A percentile compares a stretch with the other conserved stretches of the same genome.
phyloP scores from a whole-genome alignment of 306 rosid species.

The Crataegus laevigata region DNA sequence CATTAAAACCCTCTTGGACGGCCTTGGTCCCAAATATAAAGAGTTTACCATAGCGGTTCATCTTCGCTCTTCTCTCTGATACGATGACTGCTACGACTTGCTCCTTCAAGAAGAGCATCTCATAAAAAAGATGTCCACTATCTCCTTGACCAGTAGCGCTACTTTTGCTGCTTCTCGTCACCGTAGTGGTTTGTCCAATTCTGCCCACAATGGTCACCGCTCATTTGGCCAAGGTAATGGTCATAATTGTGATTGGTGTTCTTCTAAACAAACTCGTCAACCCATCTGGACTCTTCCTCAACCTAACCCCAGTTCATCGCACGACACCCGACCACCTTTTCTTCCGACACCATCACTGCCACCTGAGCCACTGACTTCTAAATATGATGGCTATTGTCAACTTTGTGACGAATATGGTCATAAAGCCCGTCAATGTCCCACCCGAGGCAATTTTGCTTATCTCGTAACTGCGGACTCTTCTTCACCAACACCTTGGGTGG shows the following conservation, averaged over 20 bases:
- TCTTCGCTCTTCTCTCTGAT: neutral
- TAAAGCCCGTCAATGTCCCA: neutral
- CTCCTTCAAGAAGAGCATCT: neutral
- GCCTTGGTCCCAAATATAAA: neutral
- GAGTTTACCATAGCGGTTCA: neutral
- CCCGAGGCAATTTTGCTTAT: neutral
- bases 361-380: neutral
- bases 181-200: neutral
- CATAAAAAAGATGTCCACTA: neutral
- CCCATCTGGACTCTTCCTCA: no score
- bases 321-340: neutral
- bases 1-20: neutral
- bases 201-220: neutral
- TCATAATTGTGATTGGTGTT: neutral
- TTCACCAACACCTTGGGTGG: neutral
- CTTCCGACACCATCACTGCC: fast-evolving
- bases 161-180: neutral
- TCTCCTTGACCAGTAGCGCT: neutral
- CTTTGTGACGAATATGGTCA: neutral
- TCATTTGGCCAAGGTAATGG: no score
- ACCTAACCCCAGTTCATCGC: no score
- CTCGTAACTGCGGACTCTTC: neutral
- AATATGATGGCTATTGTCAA: neutral
- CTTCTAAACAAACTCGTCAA: no score
- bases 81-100: neutral